These are phyloP conservation scores for Triticum monococcum DNA, from an alignment of 176 grass and related monocot genomes.

Conservation along the genomic window DNA sequence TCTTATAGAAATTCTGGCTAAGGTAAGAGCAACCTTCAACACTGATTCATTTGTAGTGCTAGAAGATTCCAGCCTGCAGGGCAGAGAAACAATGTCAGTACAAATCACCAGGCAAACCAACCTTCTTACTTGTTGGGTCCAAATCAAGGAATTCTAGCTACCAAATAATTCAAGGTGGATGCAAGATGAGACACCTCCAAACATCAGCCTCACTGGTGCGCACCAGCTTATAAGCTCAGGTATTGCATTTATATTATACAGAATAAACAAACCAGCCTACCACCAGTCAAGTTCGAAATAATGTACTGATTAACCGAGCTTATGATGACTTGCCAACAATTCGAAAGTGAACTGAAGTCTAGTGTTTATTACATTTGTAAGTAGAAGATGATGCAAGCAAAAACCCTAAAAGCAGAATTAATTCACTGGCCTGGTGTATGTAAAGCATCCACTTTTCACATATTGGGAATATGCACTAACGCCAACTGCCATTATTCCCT, in stretches of 20 bases:
- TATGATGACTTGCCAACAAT: neutral
- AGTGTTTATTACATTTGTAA: neutral
- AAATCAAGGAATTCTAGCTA: neutral
- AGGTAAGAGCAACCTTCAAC: no score
- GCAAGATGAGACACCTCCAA: no score
- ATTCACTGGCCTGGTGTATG: neutral
- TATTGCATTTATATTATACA: neutral
- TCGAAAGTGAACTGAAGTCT: neutral
- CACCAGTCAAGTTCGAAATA: neutral
- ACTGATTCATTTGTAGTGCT: no score
- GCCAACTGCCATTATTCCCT: neutral
- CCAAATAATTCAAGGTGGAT: neutral
- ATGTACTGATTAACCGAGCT: neutral
- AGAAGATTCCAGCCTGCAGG: slow-evolving; percentile 64
- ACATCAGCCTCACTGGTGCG: neutral
- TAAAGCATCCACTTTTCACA: neutral
- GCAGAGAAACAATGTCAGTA: neutral
- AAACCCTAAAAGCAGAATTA: neutral
- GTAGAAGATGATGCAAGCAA: neutral
- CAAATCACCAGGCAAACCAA: neutral
- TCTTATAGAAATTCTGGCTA: no score
- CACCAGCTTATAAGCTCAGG: no score
- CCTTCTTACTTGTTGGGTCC: neutral
- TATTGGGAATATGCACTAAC: neutral
- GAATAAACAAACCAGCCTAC: neutral